phyloP scores from a whole-genome alignment of 805 yeast genomes.

The Pichia sporocuriosa region DNA sequence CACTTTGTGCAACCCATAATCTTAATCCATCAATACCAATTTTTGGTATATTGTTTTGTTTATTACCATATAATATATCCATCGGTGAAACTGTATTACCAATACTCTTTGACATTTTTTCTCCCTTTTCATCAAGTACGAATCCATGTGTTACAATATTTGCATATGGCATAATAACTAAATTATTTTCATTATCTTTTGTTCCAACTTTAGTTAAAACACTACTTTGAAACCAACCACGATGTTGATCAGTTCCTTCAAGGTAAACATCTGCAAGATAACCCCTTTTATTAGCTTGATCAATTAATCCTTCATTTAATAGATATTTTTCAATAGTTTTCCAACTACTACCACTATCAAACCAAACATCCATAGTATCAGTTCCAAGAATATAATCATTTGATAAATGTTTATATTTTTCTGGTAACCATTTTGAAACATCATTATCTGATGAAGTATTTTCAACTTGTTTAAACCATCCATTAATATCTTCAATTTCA shows the following conservation, averaged over 20 bases:
- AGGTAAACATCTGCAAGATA: slow-evolving; percentile 74
- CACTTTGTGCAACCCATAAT: slow-evolving; percentile 83
- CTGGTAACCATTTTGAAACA: slow-evolving; percentile 70
- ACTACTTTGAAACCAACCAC: slow-evolving; percentile 99
- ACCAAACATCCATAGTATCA: slow-evolving; percentile 99
- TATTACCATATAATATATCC: slow-evolving; percentile 58
- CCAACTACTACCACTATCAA: slow-evolving; percentile 96
- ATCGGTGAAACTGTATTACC: slow-evolving; percentile 76
- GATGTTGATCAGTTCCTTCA: slow-evolving; percentile 97
- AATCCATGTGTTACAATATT: slow-evolving; percentile 89
- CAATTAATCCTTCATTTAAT: slow-evolving; percentile 27
- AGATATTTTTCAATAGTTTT: slow-evolving; percentile 43
- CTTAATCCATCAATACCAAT: slow-evolving; percentile 90
- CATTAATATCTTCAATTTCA: slow-evolving; percentile 55
- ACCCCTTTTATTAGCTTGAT: slow-evolving; percentile 30
- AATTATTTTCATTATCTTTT: slow-evolving; percentile 13
- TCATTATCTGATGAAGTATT: slow-evolving; percentile 24
- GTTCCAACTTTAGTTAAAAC: slow-evolving; percentile 66
- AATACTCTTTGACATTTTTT: slow-evolving; percentile 89
- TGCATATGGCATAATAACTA: slow-evolving; percentile 50
- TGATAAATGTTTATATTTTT: slow-evolving; percentile 35
- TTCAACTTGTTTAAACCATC: slow-evolving; percentile 55
- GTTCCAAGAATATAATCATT: slow-evolving; percentile 51
- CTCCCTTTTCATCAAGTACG: slow-evolving; percentile 75
- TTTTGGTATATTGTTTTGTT: slow-evolving; percentile 43